phyloP scores from a whole-genome alignment of 1,284 basidiomycete species.

The Vanrija pseudolonga region DNA sequence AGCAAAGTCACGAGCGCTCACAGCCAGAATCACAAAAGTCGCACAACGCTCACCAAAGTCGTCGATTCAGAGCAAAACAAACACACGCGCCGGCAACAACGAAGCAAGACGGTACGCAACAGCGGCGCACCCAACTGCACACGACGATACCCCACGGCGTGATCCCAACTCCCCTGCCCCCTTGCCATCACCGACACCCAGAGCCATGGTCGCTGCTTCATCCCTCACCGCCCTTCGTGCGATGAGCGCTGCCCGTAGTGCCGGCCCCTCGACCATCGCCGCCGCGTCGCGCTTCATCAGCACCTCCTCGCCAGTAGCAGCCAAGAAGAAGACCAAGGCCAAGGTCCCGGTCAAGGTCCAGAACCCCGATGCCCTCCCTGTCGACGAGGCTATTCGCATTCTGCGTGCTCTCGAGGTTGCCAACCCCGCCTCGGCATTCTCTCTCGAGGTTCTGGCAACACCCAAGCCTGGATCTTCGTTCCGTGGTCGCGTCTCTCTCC shows the following conservation, averaged over 20 bases:
- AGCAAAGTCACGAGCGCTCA: no score
- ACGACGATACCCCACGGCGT: no score
- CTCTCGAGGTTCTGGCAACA: constrained; percentile 73
- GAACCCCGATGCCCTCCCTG: constrained; percentile 30
- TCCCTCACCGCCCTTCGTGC: constrained; percentile 9
- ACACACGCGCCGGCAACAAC: no score
- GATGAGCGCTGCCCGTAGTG: background rate
- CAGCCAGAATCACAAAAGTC: no score
- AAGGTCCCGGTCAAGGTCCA: constrained; percentile 10
- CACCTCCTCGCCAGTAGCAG: background rate
- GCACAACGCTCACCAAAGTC: no score
- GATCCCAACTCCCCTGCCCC: background rate
- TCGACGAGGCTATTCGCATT: constrained; percentile 39
- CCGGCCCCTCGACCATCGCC: constrained; percentile 4
- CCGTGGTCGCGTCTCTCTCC: constrained; percentile 68
- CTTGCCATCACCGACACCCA: background rate
- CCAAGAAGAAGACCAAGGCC: constrained; percentile 1
- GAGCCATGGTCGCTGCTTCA: background rate
- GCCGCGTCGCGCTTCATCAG: background rate
- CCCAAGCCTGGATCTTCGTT: constrained; percentile 71
- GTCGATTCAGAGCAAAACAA: no score
- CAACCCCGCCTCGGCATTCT: constrained; percentile 68
- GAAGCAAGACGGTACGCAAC: no score
- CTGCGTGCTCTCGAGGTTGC: constrained; percentile 67
- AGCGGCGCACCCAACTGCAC: no score